Percentiles rank a stretch among this genome's conserved stretches.
phyloP scores from a whole-genome alignment of 2,329 filamentous ascomycete species.

The Teratosphaeria gauchensis region DNA sequence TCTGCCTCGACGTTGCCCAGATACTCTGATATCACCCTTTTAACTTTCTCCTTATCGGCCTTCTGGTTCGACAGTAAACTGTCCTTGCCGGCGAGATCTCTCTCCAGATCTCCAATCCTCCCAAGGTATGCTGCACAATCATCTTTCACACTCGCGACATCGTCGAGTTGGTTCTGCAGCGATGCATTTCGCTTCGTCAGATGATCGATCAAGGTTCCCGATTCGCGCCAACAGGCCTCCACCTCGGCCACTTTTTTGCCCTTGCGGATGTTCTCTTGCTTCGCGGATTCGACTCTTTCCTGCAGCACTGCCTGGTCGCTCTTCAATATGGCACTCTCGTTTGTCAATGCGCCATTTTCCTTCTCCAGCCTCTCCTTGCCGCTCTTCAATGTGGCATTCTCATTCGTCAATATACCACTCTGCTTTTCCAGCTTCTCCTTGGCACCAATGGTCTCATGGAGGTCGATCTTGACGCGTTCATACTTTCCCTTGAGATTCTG shows the following conservation, averaged over 20 bases:
- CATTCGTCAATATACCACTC: not conserved
- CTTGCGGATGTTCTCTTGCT: not conserved
- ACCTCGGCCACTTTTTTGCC: not conserved
- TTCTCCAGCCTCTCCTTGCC: not conserved
- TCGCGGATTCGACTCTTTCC: not conserved
- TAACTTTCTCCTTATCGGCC: not conserved
- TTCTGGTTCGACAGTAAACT: not conserved
- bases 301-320: not conserved
- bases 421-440: not conserved
- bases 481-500: not conserved
- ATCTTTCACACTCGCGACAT: not conserved
- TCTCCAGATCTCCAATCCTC: not conserved
- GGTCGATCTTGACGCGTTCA: not conserved
- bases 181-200: not conserved
- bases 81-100: not conserved
- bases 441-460: not conserved
- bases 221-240: not conserved
- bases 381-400: not conserved
- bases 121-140: not conserved
- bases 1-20: not conserved
- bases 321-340: not conserved
- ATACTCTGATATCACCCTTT: not conserved
- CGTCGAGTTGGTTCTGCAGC: not conserved
- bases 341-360: not conserved
- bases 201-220: not conserved